These are phyloP conservation scores for Malus domestica DNA, from an alignment of 306 rosid species.

Conservation along the genomic window ASM211411v1 NC_041790.1:21066001-21066500, in stretches of 20 bases:
- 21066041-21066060: constrained; percentile 87
- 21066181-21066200: constrained; percentile 87
- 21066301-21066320: constrained; percentile 16
- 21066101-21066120: constrained; percentile 61
- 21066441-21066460: background rate
- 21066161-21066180: constrained; percentile 88
- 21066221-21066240: constrained; percentile 11
- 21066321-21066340: background rate
- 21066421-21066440: background rate
- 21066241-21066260: constrained; percentile 29
- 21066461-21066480: background rate
- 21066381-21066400: background rate
- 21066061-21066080: constrained; percentile 90
- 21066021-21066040: constrained; percentile 89
- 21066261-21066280: constrained; percentile 11
- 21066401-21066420: background rate
- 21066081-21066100: constrained; percentile 74
- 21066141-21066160: constrained; percentile 84
- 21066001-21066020: constrained; percentile 71
- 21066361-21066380: background rate
- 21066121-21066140: constrained; percentile 97
- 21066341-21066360: background rate
- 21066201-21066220: constrained; percentile 48
- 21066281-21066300: constrained; percentile 13
- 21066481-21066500: background rate